A percentile compares a stretch with the other conserved stretches of the same genome.
Evolutionary conservation across 1,139 yeast genomes (phyloP).

Genomic region (Meyerozyma elateridarum): DNA sequence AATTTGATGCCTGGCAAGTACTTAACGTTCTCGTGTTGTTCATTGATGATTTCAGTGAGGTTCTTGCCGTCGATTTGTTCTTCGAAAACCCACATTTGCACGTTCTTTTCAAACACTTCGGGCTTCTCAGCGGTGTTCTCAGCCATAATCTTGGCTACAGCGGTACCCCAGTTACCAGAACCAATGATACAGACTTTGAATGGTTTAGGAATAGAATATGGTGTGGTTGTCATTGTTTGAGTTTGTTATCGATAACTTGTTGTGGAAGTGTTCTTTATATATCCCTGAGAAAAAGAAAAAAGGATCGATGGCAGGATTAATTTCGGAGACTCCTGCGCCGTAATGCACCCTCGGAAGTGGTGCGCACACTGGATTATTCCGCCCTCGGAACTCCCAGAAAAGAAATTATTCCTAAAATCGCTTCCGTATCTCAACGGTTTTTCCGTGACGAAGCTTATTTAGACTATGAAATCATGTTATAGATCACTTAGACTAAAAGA

Average conservation of each 20-base stretch:
- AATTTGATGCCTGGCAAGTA: conserved; percentile 77
- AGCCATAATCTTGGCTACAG: conserved; percentile 89
- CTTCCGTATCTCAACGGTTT: too few relatives aligned
- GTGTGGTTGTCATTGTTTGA: conserved; percentile 30
- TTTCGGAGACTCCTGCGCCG: background rate
- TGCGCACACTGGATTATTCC: too few relatives aligned
- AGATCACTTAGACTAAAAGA: too few relatives aligned
- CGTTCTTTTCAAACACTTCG: conserved; percentile 59
- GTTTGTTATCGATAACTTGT: background rate
- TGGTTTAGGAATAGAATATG: conserved; percentile 35
- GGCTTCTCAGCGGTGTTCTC: conserved; percentile 75
- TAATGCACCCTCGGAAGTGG: background rate
- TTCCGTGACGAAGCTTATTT: too few relatives aligned
- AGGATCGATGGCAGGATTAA: background rate
- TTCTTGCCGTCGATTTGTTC: conserved; percentile 68
- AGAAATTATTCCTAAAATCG: too few relatives aligned
- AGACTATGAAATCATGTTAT: too few relatives aligned
- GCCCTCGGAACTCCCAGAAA: too few relatives aligned
- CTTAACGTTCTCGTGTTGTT: conserved; percentile 82
- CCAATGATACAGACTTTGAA: conserved; percentile 63
- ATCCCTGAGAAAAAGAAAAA: conserved; percentile 4
- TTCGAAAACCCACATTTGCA: conserved; percentile 94
- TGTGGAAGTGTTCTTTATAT: background rate
- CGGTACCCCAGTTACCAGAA: conserved; percentile 91
- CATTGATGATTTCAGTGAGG: conserved; percentile 82